These are phyloP conservation scores for Penicillium fimorum DNA, from an alignment of 495 filamentous ascomycete genomes.

Conservation along the genomic window DNA sequence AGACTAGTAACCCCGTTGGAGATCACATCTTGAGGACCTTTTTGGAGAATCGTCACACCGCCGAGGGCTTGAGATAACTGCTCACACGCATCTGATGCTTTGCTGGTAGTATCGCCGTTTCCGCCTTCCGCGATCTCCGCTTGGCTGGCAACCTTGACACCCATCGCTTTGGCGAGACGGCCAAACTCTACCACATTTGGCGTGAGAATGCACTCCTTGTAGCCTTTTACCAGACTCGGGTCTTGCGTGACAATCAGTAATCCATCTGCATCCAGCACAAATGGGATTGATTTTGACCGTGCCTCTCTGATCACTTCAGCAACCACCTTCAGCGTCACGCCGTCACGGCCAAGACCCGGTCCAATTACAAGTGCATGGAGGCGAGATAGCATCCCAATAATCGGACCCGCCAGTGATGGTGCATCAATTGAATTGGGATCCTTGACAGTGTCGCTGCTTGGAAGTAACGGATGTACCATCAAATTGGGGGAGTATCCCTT, in stretches of 20 bases:
- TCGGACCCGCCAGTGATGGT: slow-evolving; percentile 61
- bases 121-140: slow-evolving; percentile 43
- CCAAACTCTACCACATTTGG: slow-evolving; percentile 94
- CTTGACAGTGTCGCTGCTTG: slow-evolving; percentile 55
- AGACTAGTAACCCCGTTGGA: slow-evolving; percentile 75
- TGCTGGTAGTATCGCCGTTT: slow-evolving; percentile 44
- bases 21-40: slow-evolving; percentile 82
- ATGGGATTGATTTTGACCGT: slow-evolving; percentile 66
- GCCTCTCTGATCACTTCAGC: slow-evolving; percentile 78
- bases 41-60: slow-evolving; percentile 88
- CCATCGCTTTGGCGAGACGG: slow-evolving; percentile 68
- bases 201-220: slow-evolving; percentile 82
- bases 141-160: slow-evolving; percentile 51
- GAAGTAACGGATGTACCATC: slow-evolving; percentile 97
- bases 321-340: slow-evolving; percentile 85
- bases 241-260: slow-evolving; percentile 70
- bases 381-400: slow-evolving; percentile 77
- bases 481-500: slow-evolving; percentile 98
- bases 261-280: slow-evolving; percentile 92
- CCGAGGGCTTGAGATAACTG: slow-evolving; percentile 74
- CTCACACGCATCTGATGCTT: slow-evolving; percentile 59
- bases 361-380: slow-evolving; percentile 94
- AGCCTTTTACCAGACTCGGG: slow-evolving; percentile 77
- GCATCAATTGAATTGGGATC: slow-evolving; percentile 46
- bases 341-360: slow-evolving; percentile 86